These are phyloP conservation scores for Saccharomycopsis synnaedendra DNA, from an alignment of 805 yeast genomes.

Conservation along the genomic window DNA sequence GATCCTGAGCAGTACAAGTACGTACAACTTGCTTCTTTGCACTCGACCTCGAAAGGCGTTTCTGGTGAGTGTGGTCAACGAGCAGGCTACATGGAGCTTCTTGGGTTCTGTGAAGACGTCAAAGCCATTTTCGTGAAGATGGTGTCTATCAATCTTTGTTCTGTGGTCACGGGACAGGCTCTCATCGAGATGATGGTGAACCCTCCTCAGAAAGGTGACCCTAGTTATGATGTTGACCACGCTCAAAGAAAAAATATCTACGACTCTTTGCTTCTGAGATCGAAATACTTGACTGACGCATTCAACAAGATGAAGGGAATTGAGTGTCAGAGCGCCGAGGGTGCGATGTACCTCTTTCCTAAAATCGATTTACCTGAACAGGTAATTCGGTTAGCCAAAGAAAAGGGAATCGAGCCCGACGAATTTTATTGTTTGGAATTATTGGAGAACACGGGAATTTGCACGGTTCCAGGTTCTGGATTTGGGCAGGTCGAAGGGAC, in stretches of 20 bases:
- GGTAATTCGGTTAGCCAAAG: conserved; percentile 52
- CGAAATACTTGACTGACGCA: conserved; percentile 53
- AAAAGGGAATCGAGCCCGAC: conserved; percentile 53
- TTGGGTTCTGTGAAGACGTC: conserved; percentile 67
- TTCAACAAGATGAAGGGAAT: conserved; percentile 74
- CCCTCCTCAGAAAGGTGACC: conserved; percentile 77
- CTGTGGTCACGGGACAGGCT: conserved; percentile 93
- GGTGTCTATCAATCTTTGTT: conserved; percentile 85
- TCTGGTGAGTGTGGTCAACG: conserved; percentile 99
- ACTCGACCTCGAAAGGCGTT: conserved; percentile 96
- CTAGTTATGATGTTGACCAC: conserved; percentile 56
- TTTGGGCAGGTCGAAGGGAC: conserved; percentile 90
- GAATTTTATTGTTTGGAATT: conserved; percentile 81
- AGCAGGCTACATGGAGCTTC: conserved; percentile 95
- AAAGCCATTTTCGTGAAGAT: conserved; percentile 66
- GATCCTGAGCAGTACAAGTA: conserved; percentile 43
- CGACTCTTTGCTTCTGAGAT: conserved; percentile 49
- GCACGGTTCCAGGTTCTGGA: conserved; percentile 96
- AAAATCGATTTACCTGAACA: conserved; percentile 50
- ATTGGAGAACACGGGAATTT: conserved; percentile 82
- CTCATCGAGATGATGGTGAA: conserved; percentile 85
- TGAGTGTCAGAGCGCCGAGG: conserved; percentile 80
- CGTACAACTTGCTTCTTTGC: conserved; percentile 86
- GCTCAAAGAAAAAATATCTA: conserved; percentile 54
- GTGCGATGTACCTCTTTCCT: conserved; percentile 98